Evolutionary conservation across 2,329 filamentous ascomycete species (phyloP).

Genomic region (Phaeosphaeria sp.): DNA sequence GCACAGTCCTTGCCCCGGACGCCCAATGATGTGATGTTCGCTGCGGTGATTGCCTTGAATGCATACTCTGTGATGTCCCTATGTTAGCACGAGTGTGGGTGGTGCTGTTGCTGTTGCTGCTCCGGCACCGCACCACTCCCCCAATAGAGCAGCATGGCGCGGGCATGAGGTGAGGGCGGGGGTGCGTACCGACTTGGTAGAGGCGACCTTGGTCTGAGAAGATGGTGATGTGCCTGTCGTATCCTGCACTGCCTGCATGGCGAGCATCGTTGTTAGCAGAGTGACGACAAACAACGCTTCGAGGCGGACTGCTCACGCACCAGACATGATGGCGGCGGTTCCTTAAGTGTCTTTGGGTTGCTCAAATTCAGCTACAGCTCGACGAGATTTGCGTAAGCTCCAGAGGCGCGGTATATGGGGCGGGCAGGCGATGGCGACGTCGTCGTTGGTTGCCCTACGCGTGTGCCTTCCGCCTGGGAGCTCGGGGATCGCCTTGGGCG

Average conservation of each 20-base stretch:
- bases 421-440: constrained; percentile 28
- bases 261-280: constrained; percentile 38
- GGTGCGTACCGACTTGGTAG: constrained; percentile 93
- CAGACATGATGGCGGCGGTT: constrained; percentile 49
- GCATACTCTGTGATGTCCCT: constrained; percentile 80
- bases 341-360: constrained; percentile 29
- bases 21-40: constrained; percentile 98
- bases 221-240: constrained; percentile 99
- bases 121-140: neutral
- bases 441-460: constrained; percentile 36
- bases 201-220: constrained; percentile 98
- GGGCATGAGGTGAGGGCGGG: constrained; percentile 1
- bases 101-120: neutral
- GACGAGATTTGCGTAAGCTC: constrained; percentile 39
- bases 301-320: constrained; percentile 38
- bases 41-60: constrained; percentile 99
- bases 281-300: constrained; percentile 15
- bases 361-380: constrained; percentile 42
- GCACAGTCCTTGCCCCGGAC: constrained; percentile 96
- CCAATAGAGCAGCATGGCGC: neutral
- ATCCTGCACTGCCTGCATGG: constrained; percentile 63
- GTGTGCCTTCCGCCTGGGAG: constrained; percentile 45
- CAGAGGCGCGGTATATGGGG: constrained; percentile 24
- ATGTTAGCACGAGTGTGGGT: constrained; percentile 21
- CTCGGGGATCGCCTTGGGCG: constrained; percentile 31